Percentiles rank a stretch among this genome's conserved stretches.
Evolutionary conservation across 2,329 filamentous ascomycete genomes (phyloP).

Genomic region (Leptographium galeiforme): DNA sequence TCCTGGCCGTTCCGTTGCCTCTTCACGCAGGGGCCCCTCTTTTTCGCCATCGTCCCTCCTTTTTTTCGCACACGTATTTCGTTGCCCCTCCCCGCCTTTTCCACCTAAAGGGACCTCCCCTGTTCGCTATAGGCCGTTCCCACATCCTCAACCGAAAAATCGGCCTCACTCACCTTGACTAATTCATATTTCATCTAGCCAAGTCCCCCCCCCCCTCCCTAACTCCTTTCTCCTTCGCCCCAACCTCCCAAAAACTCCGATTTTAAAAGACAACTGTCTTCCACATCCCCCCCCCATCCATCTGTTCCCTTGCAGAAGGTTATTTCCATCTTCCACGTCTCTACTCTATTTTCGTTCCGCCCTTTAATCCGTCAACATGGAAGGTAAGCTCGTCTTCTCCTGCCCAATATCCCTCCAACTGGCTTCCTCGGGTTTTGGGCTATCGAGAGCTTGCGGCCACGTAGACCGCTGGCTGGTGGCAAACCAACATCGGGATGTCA

Average conservation of each 20-base stretch:
- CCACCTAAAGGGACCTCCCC: not conserved
- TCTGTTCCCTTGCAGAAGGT: not conserved
- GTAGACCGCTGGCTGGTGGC: not conserved
- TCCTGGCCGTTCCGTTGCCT: not conserved
- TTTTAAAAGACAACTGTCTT: not conserved
- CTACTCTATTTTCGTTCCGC: slow-evolving; percentile 15
- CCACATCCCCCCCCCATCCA: not conserved
- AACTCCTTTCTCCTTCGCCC: slow-evolving; percentile 5
- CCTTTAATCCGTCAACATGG: slow-evolving; percentile 39
- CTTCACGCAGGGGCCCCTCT: not conserved
- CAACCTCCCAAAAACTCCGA: slow-evolving; percentile 9
- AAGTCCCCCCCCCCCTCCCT: slow-evolving; percentile 1
- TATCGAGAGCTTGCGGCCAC: not conserved
- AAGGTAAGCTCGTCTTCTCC: slow-evolving; percentile 24
- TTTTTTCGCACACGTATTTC: not conserved
- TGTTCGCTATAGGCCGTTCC: not conserved
- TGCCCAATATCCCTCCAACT: not conserved
- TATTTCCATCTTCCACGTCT: not conserved
- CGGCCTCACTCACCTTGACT: slow-evolving; percentile 7
- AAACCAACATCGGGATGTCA: not conserved
- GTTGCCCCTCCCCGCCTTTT: not conserved
- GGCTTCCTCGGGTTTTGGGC: not conserved
- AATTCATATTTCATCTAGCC: slow-evolving; percentile 6
- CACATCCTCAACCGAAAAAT: slow-evolving; percentile 9
- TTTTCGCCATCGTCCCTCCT: slow-evolving; percentile 3